These are phyloP conservation scores for Aspergillus unguis DNA, from an alignment of 2,329 filamentous ascomycete genomes.

Conservation along the genomic window DNA sequence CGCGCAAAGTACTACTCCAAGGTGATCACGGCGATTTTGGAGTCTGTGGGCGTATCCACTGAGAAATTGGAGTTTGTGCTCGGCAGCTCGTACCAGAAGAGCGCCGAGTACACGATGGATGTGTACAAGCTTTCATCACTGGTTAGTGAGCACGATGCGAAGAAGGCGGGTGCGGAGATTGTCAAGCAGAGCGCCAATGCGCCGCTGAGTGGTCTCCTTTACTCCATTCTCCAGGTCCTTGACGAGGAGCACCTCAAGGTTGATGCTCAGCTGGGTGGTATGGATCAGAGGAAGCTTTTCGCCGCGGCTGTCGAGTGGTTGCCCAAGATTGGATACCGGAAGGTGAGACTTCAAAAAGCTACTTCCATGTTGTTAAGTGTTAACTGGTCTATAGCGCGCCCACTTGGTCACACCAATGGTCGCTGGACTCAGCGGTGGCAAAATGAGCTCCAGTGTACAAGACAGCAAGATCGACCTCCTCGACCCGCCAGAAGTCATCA, in stretches of 20 bases:
- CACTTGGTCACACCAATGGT: slow-evolving; percentile 86
- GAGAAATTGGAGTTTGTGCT: slow-evolving; percentile 78
- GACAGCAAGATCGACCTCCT: slow-evolving; percentile 77
- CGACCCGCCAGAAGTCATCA: slow-evolving; percentile 69
- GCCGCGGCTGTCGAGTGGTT: slow-evolving; percentile 73
- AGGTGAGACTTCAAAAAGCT: slow-evolving; percentile 38
- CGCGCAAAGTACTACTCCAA: slow-evolving; percentile 80
- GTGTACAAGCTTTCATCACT: slow-evolving; percentile 68
- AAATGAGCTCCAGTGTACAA: slow-evolving; percentile 75
- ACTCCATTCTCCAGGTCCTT: slow-evolving; percentile 83
- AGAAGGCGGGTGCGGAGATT: slow-evolving; percentile 87
- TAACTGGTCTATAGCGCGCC: slow-evolving; percentile 48
- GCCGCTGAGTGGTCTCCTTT: slow-evolving; percentile 70
- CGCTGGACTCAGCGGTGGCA: slow-evolving; percentile 74
- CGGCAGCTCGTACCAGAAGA: slow-evolving; percentile 74
- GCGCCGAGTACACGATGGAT: slow-evolving; percentile 76
- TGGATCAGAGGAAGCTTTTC: slow-evolving; percentile 40
- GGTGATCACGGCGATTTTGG: slow-evolving; percentile 69
- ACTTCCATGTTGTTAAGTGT: neutral
- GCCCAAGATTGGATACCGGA: slow-evolving; percentile 79
- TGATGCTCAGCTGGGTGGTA: slow-evolving; percentile 82
- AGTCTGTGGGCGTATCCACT: slow-evolving; percentile 73
- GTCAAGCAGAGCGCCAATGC: slow-evolving; percentile 87
- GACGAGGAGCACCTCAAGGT: slow-evolving; percentile 87
- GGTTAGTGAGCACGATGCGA: slow-evolving; percentile 67